Evolutionary conservation across 2,329 filamentous ascomycete species (phyloP), one percentile per base, ranked within the genome.

Genomic region (Delphinella strobiligena): DNA sequence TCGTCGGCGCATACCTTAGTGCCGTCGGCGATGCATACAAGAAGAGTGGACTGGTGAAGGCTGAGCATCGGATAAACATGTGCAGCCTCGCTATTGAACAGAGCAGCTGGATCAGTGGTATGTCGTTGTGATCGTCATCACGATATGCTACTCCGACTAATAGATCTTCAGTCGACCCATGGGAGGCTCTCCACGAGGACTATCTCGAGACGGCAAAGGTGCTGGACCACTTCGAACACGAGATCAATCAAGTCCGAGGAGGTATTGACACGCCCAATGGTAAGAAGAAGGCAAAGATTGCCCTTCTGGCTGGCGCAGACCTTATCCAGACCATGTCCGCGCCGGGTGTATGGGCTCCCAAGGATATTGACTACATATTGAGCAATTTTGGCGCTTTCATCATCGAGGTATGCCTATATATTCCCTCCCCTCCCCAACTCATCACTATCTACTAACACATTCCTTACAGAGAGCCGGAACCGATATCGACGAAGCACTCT

Each of bases 191-290:
- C 51, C 78, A 93, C 62, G 75, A 80, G 53, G 72, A 82, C 49
- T 96, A 94, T 57, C 80, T 86, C 46, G 86, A 87, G 12, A 96
- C 89, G 1, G 89, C 88, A 30, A 75, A 82, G 51, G 88, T 94
- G 31, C 69, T 95, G 36, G 86, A 93, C 54, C 89, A 95, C 61
- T 91, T 95, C 52, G 79, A 93, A 49, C 66, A 89, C 55, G 86
- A 95, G 59, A 84, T 95, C 56, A 94, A 95, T 57, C 72, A 75
- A 17, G 74, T 85, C 33, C 67, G 79, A 19, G 79, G 81, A 30
- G 88, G 88, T 5, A 75, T 91, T 19, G 72, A 82, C 51, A 74
- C 72, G 34, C 68, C 71, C 15, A 72, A 80, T 48, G 85, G 84
- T 43, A 75, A 72, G 54, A 80, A 76, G 58, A 73, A 68, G 10